Evolutionary conservation across 2,329 filamentous ascomycete genomes (phyloP).

Genomic region (Diaporthe batatas): DNA sequence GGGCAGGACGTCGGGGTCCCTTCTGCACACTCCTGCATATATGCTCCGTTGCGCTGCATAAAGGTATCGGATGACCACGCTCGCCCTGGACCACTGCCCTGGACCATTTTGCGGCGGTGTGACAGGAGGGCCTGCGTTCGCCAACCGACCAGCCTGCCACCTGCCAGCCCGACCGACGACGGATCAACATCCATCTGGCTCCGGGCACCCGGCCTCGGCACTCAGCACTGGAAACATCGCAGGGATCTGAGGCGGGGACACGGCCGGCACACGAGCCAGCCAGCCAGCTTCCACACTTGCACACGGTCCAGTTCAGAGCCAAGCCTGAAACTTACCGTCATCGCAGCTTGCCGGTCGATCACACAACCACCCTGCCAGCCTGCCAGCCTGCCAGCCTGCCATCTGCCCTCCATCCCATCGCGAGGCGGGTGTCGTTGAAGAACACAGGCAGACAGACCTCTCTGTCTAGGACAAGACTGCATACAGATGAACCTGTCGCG

Average conservation of each 20-base stretch:
- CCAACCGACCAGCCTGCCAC: not conserved
- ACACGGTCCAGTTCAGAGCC: slow-evolving; percentile 28
- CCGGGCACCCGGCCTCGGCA: not conserved
- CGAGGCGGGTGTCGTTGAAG: slow-evolving; percentile 10
- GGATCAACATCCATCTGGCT: slow-evolving; percentile 9
- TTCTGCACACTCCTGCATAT: slow-evolving; percentile 41
- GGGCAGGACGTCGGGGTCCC: slow-evolving; percentile 21
- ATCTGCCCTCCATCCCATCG: slow-evolving; percentile 1
- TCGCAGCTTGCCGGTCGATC: slow-evolving; percentile 32
- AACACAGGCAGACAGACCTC: not conserved
- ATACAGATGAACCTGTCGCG: slow-evolving; percentile 31
- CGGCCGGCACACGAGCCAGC: slow-evolving; percentile 3
- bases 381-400: no score
- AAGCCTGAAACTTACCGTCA: slow-evolving; percentile 31
- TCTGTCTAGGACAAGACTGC: not conserved
- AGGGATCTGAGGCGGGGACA: slow-evolving; percentile 20
- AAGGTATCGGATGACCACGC: slow-evolving; percentile 29
- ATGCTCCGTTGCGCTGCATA: slow-evolving; percentile 40
- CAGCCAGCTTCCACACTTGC: not conserved
- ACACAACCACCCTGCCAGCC: slow-evolving; percentile 21
- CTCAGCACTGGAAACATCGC: not conserved
- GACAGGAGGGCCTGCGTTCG: slow-evolving; percentile 1
- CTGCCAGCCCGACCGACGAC: not conserved
- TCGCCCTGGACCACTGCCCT: slow-evolving; percentile 4
- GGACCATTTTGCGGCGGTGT: slow-evolving; percentile 21